Base-by-base conservation (phyloP, 495 filamentous ascomycete species). In the Neurospora tetraspora region DNA sequence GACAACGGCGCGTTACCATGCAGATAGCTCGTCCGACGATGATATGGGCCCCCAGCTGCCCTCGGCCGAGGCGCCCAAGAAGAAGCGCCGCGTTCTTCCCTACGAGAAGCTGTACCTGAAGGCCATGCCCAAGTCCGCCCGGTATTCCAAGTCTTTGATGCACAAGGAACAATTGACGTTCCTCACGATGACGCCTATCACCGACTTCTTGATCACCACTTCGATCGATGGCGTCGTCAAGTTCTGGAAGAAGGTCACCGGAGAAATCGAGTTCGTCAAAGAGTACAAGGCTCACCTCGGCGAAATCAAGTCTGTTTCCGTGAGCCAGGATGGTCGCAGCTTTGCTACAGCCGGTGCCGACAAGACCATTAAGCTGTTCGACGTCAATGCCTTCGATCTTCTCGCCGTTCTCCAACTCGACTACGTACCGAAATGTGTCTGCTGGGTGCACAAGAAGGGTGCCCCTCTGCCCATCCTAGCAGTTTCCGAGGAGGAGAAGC, bases 71-170 rank as follows among this genome's bases (percentile, higher is more conserved):
- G 89, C 85, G 38, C 93, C 92, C 37, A 96, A 96, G 86, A 98
- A 94, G 86, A 95, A 97, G 82, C 89, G 92, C 11, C 90, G 94
- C 68, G 92, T 92, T 78, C 91, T 99, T 16, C 94, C 93, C 1
- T 92, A 97, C 81, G 95, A 97, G 82, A 97, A 96, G 78, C 89
- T 97, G 74, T 98, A 97, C 82, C 83, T 98, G 77, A 91, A 91
- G 65, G 94, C 96, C 70, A 89, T 99, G 6, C 96, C 96, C 5
- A 88, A 89, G 43, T 92, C 92, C 59, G 73, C 87, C 20, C 91
- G 93, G 14, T 99, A 99, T 81, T 97, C 92, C 68, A 97, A 94
- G 78, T 98, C 96, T 38, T 85, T 99, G 74, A 99, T 99, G 96
- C 96, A 99, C 85, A 94, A 95, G 81, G 96, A 98, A 73, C 93